A percentile compares a stretch with the other conserved stretches of the same genome.
Conservation (phyloP, 2,329 filamentous ascomycete genomes). For the Penicillium fuscoglaucum region DNA sequence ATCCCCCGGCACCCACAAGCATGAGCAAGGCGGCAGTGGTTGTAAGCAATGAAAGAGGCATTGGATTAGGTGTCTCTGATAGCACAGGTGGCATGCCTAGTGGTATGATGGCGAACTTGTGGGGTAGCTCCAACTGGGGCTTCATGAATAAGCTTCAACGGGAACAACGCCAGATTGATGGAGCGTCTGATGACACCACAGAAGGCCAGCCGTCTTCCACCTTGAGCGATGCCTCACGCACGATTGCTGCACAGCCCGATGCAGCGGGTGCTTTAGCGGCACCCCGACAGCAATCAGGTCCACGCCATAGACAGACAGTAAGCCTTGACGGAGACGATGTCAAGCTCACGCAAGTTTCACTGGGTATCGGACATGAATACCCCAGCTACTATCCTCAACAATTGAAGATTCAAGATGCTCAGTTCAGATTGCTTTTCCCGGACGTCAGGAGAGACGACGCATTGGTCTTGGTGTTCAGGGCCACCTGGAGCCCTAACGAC, state of each 20-base stretch:
- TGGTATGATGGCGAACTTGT: conserved; percentile 87
- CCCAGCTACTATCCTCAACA: conserved; percentile 76
- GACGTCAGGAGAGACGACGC: conserved; percentile 74
- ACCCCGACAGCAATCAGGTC: conserved; percentile 27
- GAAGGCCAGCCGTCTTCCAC: conserved; percentile 24
- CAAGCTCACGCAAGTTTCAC: conserved; percentile 36
- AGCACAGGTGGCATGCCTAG: conserved; percentile 72
- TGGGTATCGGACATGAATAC: conserved; percentile 56
- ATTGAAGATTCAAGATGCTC: conserved; percentile 81
- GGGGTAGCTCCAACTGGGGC: conserved; percentile 85
- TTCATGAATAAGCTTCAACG: conserved; percentile 62
- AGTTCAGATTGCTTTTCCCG: conserved; percentile 90
- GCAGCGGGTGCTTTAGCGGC: conserved; percentile 22
- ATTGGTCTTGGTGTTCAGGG: conserved; percentile 86
- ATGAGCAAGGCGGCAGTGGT: conserved; percentile 83
- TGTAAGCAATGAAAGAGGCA: conserved; percentile 72
- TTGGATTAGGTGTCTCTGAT: conserved; percentile 61
- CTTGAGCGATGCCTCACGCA: conserved; percentile 28
- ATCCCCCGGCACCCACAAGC: conserved; percentile 78
- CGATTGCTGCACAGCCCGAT: conserved; percentile 23
- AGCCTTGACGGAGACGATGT: conserved; percentile 53
- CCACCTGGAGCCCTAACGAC: conserved; percentile 79
- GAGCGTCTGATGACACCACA: conserved; percentile 19
- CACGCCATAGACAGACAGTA: conserved; percentile 56
- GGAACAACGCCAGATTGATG: conserved; percentile 49